phyloP scores from a whole-genome alignment of 2,329 filamentous ascomycete species.

The Laburnicola sp. region DNA sequence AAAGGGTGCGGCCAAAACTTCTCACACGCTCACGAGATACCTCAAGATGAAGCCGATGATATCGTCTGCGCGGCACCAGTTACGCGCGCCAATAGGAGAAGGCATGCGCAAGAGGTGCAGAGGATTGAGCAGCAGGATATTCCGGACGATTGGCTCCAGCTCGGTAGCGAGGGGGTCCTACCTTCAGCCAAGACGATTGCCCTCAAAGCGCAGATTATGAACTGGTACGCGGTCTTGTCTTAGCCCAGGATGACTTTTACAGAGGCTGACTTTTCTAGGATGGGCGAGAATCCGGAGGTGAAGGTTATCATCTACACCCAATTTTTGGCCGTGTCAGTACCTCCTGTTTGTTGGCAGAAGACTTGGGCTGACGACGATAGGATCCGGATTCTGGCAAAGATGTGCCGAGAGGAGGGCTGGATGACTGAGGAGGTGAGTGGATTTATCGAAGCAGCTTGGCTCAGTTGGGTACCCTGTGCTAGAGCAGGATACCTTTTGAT shows the following conservation, averaged over 20 bases:
- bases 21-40: conserved; percentile 22
- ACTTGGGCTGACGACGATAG: conserved; percentile 19
- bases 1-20: conserved; percentile 39
- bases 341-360: not conserved
- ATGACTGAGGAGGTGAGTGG: conserved; percentile 43
- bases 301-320: conserved; percentile 66
- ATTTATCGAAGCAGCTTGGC: not conserved
- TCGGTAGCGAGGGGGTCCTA: conserved; percentile 42
- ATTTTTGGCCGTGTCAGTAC: conserved; percentile 54
- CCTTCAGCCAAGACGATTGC: conserved; percentile 53
- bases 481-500: not conserved
- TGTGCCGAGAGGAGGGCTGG: conserved; percentile 58
- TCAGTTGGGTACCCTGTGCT: not conserved
- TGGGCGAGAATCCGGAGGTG: conserved; percentile 48
- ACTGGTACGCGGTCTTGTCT: conserved; percentile 32
- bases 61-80: conserved; percentile 8
- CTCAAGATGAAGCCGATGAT: conserved; percentile 18
- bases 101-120: conserved; percentile 12
- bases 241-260: not conserved
- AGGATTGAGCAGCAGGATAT: conserved; percentile 34
- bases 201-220: conserved; percentile 50
- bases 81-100: conserved; percentile 27
- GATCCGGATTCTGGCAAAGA: conserved; percentile 53
- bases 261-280: conserved; percentile 16
- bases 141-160: conserved; percentile 44